A percentile compares a stretch with the other conserved stretches of the same genome.
These are phyloP conservation scores for Mycena maculata DNA, from an alignment of 768 basidiomycete species.

Conservation along the genomic window DNA sequence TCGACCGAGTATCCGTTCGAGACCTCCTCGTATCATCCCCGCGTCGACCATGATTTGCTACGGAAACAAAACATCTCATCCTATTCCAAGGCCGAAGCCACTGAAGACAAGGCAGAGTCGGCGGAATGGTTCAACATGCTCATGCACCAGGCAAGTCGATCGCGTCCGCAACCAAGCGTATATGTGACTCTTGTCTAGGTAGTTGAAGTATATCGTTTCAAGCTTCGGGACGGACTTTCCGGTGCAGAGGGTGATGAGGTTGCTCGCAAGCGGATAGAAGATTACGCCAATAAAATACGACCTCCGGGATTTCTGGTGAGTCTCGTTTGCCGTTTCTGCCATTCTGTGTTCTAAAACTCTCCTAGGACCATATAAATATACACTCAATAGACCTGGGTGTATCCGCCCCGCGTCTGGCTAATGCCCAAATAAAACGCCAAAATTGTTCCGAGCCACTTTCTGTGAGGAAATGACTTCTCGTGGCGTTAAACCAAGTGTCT, in stretches of 20 bases:
- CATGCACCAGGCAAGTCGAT: conserved; percentile 73
- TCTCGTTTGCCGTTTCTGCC: conserved; percentile 25
- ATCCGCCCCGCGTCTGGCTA: conserved; percentile 81
- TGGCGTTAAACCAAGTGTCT: conserved; percentile 20
- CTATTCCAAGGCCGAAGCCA: conserved; percentile 39
- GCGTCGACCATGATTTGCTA: conserved; percentile 60
- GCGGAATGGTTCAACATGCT: conserved; percentile 93
- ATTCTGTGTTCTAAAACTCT: conserved; percentile 6
- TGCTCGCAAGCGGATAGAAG: conserved; percentile 82
- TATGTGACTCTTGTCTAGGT: conserved; percentile 57
- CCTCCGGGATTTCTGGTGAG: conserved; percentile 77
- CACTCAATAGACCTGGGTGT: conserved; percentile 87
- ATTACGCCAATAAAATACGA: conserved; percentile 82
- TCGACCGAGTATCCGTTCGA: conserved; percentile 69
- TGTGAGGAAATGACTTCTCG: conserved; percentile 42
- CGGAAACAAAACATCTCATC: conserved; percentile 49
- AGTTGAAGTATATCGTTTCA: conserved; percentile 78
- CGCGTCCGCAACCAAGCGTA: conserved; percentile 15
- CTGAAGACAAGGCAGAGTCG: conserved; percentile 65
- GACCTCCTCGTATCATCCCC: conserved; percentile 69
- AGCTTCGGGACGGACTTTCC: conserved; percentile 75
- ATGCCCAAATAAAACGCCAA: conserved; percentile 67
- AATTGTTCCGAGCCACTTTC: conserved; percentile 38
- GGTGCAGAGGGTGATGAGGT: conserved; percentile 87
- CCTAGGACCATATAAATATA: conserved; percentile 86